These are phyloP conservation scores for Aspergillus jensenii DNA, from an alignment of 2,329 filamentous ascomycete species.

Conservation along the genomic window DNA sequence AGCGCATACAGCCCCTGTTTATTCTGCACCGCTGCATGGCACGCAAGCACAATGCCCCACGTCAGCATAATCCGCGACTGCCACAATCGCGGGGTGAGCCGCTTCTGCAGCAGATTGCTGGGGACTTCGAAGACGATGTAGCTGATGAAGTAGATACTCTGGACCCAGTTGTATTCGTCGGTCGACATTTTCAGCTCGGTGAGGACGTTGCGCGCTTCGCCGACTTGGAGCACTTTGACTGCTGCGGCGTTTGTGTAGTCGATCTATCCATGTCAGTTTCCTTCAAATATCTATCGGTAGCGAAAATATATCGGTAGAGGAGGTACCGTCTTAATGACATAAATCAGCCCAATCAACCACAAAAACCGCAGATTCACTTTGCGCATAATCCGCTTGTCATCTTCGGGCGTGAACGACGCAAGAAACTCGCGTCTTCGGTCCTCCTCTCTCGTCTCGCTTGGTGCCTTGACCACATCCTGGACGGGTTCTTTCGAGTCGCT, in stretches of 20 bases:
- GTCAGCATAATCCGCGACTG: constrained; percentile 14
- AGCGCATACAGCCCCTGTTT: constrained; percentile 11
- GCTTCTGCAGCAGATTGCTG: constrained; percentile 13
- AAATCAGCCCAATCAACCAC: constrained; percentile 12
- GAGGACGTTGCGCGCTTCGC: constrained; percentile 10
- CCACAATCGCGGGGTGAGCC: constrained; percentile 13
- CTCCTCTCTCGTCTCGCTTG: neutral
- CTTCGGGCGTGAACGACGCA: constrained; percentile 11
- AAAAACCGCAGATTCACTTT: constrained; percentile 15
- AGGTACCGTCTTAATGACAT: constrained; percentile 13
- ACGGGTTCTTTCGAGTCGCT: neutral
- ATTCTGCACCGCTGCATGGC: constrained; percentile 13
- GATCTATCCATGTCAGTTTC: neutral
- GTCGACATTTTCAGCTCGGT: constrained; percentile 9
- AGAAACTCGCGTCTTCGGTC: constrained; percentile 11
- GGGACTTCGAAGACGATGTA: constrained; percentile 17
- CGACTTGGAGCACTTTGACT: constrained; percentile 15
- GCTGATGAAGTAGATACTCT: constrained; percentile 18
- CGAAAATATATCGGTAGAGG: neutral
- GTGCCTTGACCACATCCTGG: neutral
- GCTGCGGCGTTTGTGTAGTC: constrained; percentile 15
- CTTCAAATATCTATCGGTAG: too few relatives aligned
- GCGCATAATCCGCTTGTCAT: constrained; percentile 9
- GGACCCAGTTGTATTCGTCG: constrained; percentile 17
- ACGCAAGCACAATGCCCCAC: constrained; percentile 14